Evolutionary conservation across 805 yeast genomes (phyloP).

Genomic region (Lipomyces spencermartinsiae): DNA sequence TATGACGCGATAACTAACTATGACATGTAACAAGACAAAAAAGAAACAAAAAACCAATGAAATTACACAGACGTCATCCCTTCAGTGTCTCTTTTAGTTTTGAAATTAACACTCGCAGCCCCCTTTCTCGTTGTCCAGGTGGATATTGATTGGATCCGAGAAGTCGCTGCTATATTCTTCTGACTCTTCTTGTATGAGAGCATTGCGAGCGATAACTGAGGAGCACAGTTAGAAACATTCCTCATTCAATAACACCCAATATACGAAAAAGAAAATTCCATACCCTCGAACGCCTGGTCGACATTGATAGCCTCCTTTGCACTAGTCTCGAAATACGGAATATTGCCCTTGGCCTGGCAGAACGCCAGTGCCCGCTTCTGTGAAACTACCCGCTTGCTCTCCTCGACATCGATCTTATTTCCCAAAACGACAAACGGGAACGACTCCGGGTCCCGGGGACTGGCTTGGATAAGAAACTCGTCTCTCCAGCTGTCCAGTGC

Average conservation of each 20-base stretch:
- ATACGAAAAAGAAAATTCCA: neutral
- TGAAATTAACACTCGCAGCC: constrained; percentile 73
- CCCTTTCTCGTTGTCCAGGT: constrained; percentile 79
- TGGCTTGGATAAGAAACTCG: constrained; percentile 91
- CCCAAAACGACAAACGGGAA: constrained; percentile 97
- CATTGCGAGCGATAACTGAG: constrained; percentile 81
- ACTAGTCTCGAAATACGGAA: constrained; percentile 95
- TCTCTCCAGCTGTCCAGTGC: constrained; percentile 91
- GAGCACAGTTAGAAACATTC: neutral
- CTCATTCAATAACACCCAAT: neutral
- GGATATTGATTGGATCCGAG: constrained; percentile 94
- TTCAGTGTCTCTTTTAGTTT: neutral
- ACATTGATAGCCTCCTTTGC: constrained; percentile 97
- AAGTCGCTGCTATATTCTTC: constrained; percentile 92
- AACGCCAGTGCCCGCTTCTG: constrained; percentile 65
- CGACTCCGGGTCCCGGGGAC: constrained; percentile 89
- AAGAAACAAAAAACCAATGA: constrained; percentile 6
- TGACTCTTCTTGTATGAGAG: constrained; percentile 91
- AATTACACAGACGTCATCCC: neutral
- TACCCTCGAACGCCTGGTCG: constrained; percentile 87
- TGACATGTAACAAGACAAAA: neutral
- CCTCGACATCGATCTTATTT: constrained; percentile 94
- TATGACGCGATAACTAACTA: neutral
- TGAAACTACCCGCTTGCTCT: constrained; percentile 76
- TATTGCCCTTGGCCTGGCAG: constrained; percentile 70